phyloP scores from a whole-genome alignment of 2,329 filamentous ascomycete species.

The Aspergillus fijiensis region DNA sequence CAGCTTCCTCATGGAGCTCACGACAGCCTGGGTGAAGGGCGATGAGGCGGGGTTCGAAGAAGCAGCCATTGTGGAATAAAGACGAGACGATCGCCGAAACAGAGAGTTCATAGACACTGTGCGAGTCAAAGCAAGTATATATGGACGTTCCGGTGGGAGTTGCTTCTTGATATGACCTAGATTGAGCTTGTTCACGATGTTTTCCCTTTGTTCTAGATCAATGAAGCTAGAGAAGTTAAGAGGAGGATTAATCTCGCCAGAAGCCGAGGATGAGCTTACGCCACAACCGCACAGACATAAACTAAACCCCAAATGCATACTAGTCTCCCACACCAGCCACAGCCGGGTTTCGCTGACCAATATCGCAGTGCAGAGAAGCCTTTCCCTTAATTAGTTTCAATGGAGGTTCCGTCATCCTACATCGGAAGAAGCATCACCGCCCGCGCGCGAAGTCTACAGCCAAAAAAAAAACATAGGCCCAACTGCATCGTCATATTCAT shows the following conservation, averaged over 20 bases:
- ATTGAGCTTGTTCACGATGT: neutral
- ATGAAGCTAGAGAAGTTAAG: neutral
- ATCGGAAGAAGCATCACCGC: slow-evolving; percentile 5
- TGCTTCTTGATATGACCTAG: neutral
- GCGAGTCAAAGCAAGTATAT: neutral
- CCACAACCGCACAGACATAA: slow-evolving; percentile 20
- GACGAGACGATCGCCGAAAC: slow-evolving; percentile 20
- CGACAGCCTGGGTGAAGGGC: slow-evolving; percentile 67
- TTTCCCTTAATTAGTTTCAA: neutral
- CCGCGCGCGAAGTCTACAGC: neutral
- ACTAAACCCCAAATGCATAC: neutral
- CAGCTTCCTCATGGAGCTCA: slow-evolving; percentile 76
- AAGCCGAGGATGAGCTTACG: slow-evolving; percentile 15
- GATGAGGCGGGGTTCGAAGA: slow-evolving; percentile 42
- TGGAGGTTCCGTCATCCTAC: slow-evolving; percentile 8
- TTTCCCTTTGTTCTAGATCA: too few relatives aligned
- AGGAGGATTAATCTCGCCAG: neutral
- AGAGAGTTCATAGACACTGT: slow-evolving; percentile 25
- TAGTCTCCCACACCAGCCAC: slow-evolving; percentile 2
- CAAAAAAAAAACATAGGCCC: neutral
- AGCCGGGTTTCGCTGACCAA: slow-evolving; percentile 3
- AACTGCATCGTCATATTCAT: too few relatives aligned
- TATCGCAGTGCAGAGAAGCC: neutral
- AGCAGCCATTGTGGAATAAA: slow-evolving; percentile 36
- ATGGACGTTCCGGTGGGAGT: neutral